Evolutionary conservation across 176 grass and related monocot species (phyloP), one percentile per base, ranked within the genome.

Genomic region (Carex littledalei): DNA sequence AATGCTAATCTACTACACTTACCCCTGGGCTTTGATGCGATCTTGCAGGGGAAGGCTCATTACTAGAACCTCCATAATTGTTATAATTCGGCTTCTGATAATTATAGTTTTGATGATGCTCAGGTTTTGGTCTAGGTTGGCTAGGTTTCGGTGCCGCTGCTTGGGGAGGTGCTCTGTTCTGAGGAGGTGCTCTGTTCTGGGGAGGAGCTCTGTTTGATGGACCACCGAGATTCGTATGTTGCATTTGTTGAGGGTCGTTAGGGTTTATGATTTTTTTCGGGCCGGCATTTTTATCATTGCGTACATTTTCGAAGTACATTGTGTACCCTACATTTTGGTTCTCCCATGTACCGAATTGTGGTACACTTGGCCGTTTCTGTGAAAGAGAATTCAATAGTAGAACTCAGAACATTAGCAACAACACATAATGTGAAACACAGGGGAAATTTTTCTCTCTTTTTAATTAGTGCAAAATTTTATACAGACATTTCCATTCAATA

Each of bases 291-390:
- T 90, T 94, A 85, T 88, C 89, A 53, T 90, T 82, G 15, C 88
- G 90, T 45, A 94, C 84, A 73, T 88, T 92, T 7, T 94, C 84
- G 55, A 94, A 94, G 86, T 92, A 94, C 57, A 57, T 63, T 12
- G 92, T 94, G 86, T 94, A 94, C 17, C 90, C 90, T n/a, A 62
- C 92, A 86, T 92, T 92, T 55, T 88, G 77, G 74, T 39, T 83
- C 47, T 92, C 92, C 92, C 92, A 94, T 66, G 84, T 67, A 81
- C 90, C 92, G 86, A 94, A 94, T 89, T 94, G 87, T 20, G 92
- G 92, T 80, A 94, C 88, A 80, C 84, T 83, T 21, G 86, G 6
- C 9, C 88, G 88, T 53, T 90, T 92, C 92, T 94, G 90, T 82
- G 24, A 4, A 75, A n/a, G 56, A 82, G 6, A 65, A 68, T 67